phyloP scores from a whole-genome alignment of 2,329 filamentous ascomycete species.

The Aspergillus tanneri region DNA sequence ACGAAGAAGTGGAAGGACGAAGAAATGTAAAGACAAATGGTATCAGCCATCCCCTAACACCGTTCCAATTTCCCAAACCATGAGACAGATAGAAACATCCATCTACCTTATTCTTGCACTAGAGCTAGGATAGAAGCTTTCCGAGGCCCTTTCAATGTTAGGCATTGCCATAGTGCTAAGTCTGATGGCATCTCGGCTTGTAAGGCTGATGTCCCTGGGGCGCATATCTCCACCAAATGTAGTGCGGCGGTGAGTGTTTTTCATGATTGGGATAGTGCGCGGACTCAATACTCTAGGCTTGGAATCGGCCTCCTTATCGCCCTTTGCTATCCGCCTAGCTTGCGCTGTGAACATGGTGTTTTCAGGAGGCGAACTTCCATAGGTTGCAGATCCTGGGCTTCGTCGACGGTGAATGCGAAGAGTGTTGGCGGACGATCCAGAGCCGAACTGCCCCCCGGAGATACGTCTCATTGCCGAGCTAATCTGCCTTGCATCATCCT shows the following conservation, averaged over 20 bases:
- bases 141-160: slow-evolving; percentile 33
- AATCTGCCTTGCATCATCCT: slow-evolving; percentile 55
- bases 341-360: slow-evolving; percentile 65
- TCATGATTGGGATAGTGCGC: slow-evolving; percentile 58
- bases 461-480: slow-evolving; percentile 58
- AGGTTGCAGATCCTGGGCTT: slow-evolving; percentile 53
- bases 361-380: slow-evolving; percentile 56
- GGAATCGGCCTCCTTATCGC: slow-evolving; percentile 57
- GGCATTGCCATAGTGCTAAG: slow-evolving; percentile 40
- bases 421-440: slow-evolving; percentile 39
- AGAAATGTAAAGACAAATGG: slow-evolving; percentile 28
- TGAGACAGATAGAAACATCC: slow-evolving; percentile 17
- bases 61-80: slow-evolving; percentile 23
- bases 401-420: slow-evolving; percentile 53
- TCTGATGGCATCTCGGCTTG: slow-evolving; percentile 40
- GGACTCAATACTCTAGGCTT: slow-evolving; percentile 62
- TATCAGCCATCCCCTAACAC: slow-evolving; percentile 31
- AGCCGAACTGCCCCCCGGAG: slow-evolving; percentile 45
- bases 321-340: slow-evolving; percentile 65
- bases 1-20: slow-evolving; percentile 3
- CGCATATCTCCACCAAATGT: slow-evolving; percentile 44
- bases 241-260: slow-evolving; percentile 47
- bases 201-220: slow-evolving; percentile 39
- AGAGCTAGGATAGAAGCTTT: slow-evolving; percentile 28
- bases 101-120: slow-evolving; percentile 26